phyloP scores from a whole-genome alignment of 176 grass and related monocot genomes.

The Rhipidocladum racemiflorum region DNA sequence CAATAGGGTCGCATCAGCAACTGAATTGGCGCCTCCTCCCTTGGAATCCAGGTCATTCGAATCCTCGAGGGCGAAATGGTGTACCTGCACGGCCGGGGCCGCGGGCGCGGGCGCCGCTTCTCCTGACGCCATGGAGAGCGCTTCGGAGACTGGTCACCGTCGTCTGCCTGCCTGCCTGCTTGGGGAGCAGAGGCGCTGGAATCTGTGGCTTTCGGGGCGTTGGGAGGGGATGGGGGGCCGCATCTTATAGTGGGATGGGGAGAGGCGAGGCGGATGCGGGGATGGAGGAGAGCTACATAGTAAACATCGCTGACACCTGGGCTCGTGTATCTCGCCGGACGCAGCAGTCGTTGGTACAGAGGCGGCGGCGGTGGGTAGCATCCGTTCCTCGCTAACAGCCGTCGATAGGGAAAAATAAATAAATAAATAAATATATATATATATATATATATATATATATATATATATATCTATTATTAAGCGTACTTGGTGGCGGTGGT shows the following conservation, averaged over 20 bases:
- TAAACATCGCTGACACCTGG: slow-evolving; percentile 23
- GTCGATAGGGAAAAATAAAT: too few species aligned
- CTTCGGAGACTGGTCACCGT: slow-evolving; percentile 11
- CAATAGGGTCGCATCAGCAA: neutral
- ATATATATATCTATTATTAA: too few species aligned
- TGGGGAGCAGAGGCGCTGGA: slow-evolving; percentile 3
- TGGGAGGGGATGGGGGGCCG: neutral
- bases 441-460: too few species aligned
- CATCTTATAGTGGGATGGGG: slow-evolving; percentile 29
- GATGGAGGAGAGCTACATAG: neutral
- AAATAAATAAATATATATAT: too few species aligned
- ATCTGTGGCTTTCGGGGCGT: neutral
- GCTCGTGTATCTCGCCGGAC: neutral
- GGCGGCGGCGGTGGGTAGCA: too few species aligned
- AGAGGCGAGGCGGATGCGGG: neutral
- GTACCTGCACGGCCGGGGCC: slow-evolving; percentile 23
- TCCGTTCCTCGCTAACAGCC: too few species aligned
- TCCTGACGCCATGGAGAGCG: slow-evolving; percentile 40
- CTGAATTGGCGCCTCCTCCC: neutral
- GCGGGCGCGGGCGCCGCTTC: neutral
- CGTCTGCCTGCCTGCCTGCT: neutral
- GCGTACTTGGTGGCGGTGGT: too few species aligned
- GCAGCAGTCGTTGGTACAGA: too few species aligned
- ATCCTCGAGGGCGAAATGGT: neutral
- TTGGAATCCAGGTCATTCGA: neutral